Evolutionary conservation across 805 yeast species (phyloP).

Genomic region (Pichia ethanolica): DNA sequence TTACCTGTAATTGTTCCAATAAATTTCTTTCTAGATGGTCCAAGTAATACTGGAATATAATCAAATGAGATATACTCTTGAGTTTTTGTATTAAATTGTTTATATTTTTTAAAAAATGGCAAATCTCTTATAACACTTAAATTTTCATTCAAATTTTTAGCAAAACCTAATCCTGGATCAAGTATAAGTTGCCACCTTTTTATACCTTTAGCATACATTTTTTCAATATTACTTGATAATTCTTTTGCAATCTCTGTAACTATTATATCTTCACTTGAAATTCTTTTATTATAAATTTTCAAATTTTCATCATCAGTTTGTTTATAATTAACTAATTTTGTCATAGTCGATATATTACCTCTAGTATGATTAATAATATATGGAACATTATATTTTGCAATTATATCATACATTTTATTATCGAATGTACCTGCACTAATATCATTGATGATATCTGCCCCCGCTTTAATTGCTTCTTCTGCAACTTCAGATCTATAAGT

Average conservation of each 20-base stretch:
- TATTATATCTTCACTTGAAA: slow-evolving; percentile 26
- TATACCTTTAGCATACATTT: slow-evolving; percentile 58
- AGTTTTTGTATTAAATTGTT: slow-evolving; percentile 14
- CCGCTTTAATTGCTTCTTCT: slow-evolving; percentile 52
- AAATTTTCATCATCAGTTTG: slow-evolving; percentile 26
- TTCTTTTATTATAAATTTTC: slow-evolving; percentile 10
- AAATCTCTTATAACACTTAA: slow-evolving; percentile 50
- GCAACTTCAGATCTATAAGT: slow-evolving; percentile 81
- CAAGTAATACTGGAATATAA: slow-evolving; percentile 64
- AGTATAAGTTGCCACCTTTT: slow-evolving; percentile 83
- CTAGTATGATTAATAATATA: slow-evolving; percentile 80
- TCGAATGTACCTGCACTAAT: slow-evolving; percentile 77
- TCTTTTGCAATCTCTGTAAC: slow-evolving; percentile 56
- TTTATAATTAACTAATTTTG: slow-evolving; percentile 43
- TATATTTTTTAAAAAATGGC: slow-evolving; percentile 41
- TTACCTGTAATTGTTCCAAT: slow-evolving; percentile 68
- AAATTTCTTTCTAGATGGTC: slow-evolving; percentile 84
- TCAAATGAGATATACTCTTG: slow-evolving; percentile 35
- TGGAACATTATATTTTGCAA: slow-evolving; percentile 66
- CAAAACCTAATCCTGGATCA: slow-evolving; percentile 97
- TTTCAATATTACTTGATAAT: slow-evolving; percentile 43
- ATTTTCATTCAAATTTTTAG: slow-evolving; percentile 73
- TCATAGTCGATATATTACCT: slow-evolving; percentile 76
- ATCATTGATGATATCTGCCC: slow-evolving; percentile 91
- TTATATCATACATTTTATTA: slow-evolving; percentile 53